Base-by-base conservation (phyloP, 345 rosid genomes). In the Schrenkiella parvula region DNA sequence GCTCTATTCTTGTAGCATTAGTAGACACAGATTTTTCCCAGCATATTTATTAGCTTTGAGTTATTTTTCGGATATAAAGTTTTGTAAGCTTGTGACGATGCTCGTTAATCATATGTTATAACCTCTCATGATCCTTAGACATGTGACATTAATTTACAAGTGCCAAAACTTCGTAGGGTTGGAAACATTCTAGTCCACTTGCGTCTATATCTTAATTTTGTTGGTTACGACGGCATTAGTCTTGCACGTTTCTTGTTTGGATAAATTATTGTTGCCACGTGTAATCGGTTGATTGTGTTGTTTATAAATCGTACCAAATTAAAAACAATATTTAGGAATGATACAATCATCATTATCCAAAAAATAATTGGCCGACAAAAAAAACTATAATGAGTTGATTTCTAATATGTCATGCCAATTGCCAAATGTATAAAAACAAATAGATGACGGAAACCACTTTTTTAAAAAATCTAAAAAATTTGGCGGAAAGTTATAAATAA, bases 121-220 rank as follows among this genome's bases (percentile, higher is more conserved):
- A 17, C 26, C 25, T 62, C 3, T 15, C 35, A 26, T 8, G 22
- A 42, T 18, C 21, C 10, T 2, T 4, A 2, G 12, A 1, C 22
- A 64, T 29, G 44, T 55, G 55, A 4, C 14, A 42, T 42, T 9
- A 12, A 43, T 23, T 5, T 51, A 32, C 55, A 23, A 51, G 3
- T 0, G 64, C 32, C 64, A 31, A 52, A 48, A 28, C 62, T 28
- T n/a, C 21, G 68, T 51, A 71, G 54, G 68, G 75, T 31, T 39
- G 17, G 48, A 37, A 60, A 61, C 10, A 6, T n/a, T 53, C 13
- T 28, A 28, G 37, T n/a, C 12, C 58, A 28, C 21, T 65, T 14
- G 43, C n/a, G 57, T 34, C 10, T 25, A 44, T 46, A 14, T 64
- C 13, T 37, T 46, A 1, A 2, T 14, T 48, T 32, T 47, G 21